phyloP scores from a whole-genome alignment of 495 filamentous ascomycete genomes.

The Lepraria neglecta region DNA sequence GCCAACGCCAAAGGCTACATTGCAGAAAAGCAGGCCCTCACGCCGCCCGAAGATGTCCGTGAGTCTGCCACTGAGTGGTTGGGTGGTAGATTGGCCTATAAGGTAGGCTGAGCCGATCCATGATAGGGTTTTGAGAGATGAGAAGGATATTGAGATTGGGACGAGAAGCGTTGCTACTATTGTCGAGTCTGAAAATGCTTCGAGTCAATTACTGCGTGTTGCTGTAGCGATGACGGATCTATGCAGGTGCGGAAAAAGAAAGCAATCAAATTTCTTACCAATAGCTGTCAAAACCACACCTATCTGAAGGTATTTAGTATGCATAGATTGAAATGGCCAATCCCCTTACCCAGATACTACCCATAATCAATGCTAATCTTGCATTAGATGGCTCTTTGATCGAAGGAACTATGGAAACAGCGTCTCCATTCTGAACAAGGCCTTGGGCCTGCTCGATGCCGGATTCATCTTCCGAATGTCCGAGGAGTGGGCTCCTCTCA shows the following conservation, averaged over 20 bases:
- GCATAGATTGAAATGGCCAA: background rate
- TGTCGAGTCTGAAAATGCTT: slow-evolving; percentile 51
- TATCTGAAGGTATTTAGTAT: background rate
- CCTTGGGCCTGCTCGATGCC: background rate
- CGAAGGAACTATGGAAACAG: background rate
- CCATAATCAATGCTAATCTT: background rate
- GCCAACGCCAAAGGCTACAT: slow-evolving; percentile 68
- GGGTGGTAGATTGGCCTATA: slow-evolving; percentile 78
- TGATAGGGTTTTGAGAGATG: slow-evolving; percentile 77
- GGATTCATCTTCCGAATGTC: background rate
- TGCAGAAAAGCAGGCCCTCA: slow-evolving; percentile 68
- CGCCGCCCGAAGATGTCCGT: slow-evolving; percentile 84
- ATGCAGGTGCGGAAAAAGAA: too few relatives aligned
- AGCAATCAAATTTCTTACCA: background rate
- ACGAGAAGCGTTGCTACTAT: slow-evolving; percentile 78
- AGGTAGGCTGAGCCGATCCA: slow-evolving; percentile 60
- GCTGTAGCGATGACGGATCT: background rate
- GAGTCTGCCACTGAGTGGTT: slow-evolving; percentile 73
- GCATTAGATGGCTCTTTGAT: background rate
- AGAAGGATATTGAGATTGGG: slow-evolving; percentile 77
- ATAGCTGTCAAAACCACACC: slow-evolving; percentile 1
- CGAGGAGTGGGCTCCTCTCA: background rate
- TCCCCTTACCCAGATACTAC: slow-evolving; percentile 4
- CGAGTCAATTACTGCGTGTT: background rate
- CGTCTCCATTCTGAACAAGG: background rate